phyloP scores from a whole-genome alignment of 2,329 filamentous ascomycete species.

The Neoascochyta sp. region DNA sequence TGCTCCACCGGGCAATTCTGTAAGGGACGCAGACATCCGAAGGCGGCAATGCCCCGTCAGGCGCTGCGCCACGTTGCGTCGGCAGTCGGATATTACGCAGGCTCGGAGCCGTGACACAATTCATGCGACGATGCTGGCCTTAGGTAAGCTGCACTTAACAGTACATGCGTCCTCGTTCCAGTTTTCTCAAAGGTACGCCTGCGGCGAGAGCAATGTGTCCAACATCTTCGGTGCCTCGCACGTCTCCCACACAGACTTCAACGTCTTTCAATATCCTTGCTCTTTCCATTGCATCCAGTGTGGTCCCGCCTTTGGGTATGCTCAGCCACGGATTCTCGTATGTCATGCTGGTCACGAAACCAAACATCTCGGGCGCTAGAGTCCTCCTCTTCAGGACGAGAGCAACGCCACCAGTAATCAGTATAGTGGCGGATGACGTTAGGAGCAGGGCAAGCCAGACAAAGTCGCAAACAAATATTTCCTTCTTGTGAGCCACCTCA shows the following conservation, averaged over 20 bases:
- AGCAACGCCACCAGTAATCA: slow-evolving; percentile 16
- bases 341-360: slow-evolving; percentile 38
- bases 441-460: slow-evolving; percentile 29
- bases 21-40: background rate
- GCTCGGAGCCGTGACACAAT: slow-evolving; percentile 1
- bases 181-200: slow-evolving; percentile 22
- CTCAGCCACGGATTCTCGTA: slow-evolving; percentile 35
- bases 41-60: slow-evolving; percentile 4
- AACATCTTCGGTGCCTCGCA: slow-evolving; percentile 22
- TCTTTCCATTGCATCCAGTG: slow-evolving; percentile 33
- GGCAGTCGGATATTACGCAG: slow-evolving; percentile 8
- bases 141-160: slow-evolving; percentile 9
- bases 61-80: slow-evolving; percentile 11
- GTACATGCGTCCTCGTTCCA: slow-evolving; percentile 29
- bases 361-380: slow-evolving; percentile 34
- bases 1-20: background rate
- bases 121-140: slow-evolving; percentile 3
- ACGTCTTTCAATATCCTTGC: slow-evolving; percentile 33
- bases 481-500: slow-evolving; percentile 3
- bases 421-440: slow-evolving; percentile 11
- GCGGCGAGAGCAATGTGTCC: slow-evolving; percentile 39
- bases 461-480: slow-evolving; percentile 28
- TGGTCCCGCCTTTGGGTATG: slow-evolving; percentile 27
- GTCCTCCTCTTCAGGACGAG: slow-evolving; percentile 26
- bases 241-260: slow-evolving; percentile 31